A percentile compares a stretch with the other conserved stretches of the same genome.
Conservation (phyloP, 805 yeast species). For the Pichia manshurica region DNA sequence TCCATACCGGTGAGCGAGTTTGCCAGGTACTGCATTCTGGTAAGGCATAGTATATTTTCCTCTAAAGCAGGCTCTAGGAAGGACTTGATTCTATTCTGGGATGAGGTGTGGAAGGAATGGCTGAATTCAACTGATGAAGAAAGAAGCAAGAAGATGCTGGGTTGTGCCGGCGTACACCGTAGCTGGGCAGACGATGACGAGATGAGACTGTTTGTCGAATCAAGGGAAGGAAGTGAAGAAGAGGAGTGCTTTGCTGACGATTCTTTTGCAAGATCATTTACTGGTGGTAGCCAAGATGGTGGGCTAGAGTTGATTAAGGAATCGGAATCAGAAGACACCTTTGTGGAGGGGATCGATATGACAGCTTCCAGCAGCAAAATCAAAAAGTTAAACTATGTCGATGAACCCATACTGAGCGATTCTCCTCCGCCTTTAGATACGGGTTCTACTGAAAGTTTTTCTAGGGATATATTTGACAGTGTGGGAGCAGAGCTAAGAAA, state of each 20-base stretch:
- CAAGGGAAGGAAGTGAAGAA: conserved; percentile 14
- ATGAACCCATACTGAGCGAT: not conserved
- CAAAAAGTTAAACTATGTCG: not conserved
- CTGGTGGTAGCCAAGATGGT: conserved; percentile 1
- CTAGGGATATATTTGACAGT: not conserved
- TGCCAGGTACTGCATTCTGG: conserved; percentile 24
- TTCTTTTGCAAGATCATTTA: not conserved
- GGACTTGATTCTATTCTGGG: conserved; percentile 24
- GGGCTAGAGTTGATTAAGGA: conserved; percentile 13
- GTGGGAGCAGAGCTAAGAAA: not conserved
- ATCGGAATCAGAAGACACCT: conserved; percentile 10
- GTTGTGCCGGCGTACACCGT: conserved; percentile 12
- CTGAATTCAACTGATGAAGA: conserved; percentile 15
- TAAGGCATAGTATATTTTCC: conserved; percentile 17
- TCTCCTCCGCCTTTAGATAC: not conserved
- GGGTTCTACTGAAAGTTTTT: not conserved
- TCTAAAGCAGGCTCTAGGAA: conserved; percentile 19
- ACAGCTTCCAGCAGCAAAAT: not conserved
- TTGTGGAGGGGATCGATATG: not conserved
- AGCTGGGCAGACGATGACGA: conserved; percentile 25
- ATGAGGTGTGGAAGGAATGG: conserved; percentile 24
- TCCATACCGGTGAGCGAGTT: conserved; percentile 26
- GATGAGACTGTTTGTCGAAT: conserved; percentile 19
- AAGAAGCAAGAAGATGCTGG: conserved; percentile 14
- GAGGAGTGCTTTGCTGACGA: conserved; percentile 5